A percentile compares a stretch with the other conserved stretches of the same genome.
Conservation (phyloP, 208 protist genomes). For the Trypanosomatidae sp. region DNA sequence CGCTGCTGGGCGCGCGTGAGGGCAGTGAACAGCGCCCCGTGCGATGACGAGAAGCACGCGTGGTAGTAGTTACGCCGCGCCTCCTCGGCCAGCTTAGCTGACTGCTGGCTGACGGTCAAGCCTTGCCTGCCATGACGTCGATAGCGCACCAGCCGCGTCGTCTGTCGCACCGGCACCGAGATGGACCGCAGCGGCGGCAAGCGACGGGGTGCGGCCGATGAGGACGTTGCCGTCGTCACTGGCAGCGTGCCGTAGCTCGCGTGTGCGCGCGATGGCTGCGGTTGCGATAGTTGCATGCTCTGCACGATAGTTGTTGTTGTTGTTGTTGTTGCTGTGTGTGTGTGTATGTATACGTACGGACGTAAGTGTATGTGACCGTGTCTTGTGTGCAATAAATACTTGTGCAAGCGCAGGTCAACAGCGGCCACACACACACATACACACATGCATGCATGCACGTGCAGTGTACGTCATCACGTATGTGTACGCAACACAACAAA, state of each 20-base stretch:
- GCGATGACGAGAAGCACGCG: conserved; percentile 63
- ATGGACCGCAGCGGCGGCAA: conserved; percentile 12
- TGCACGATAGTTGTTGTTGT: background rate
- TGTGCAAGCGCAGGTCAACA: no score
- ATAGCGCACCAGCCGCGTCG: conserved; percentile 26
- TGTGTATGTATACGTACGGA: background rate
- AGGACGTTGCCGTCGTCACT: conserved; percentile 1
- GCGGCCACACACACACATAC: no score
- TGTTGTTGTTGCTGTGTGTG: conserved; percentile 1
- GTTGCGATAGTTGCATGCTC: background rate
- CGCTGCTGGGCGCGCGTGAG: conserved; percentile 43
- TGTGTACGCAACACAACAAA: no score
- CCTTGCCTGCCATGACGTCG: conserved; percentile 12
- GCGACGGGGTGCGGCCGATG: no score
- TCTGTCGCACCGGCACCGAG: conserved; percentile 42
- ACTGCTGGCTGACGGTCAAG: conserved; percentile 47
- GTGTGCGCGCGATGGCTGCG: no score
- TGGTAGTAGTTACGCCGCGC: conserved; percentile 60
- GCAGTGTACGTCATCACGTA: no score
- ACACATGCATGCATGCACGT: no score
- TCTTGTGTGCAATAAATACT: background rate
- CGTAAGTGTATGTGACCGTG: background rate
- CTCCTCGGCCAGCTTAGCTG: conserved; percentile 39
- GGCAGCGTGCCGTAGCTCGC: background rate
- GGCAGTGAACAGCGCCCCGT: conserved; percentile 56